These are phyloP conservation scores for Heliamphora pulchella DNA, from an alignment of 179 eudicot species.

Conservation along the genomic window DNA sequence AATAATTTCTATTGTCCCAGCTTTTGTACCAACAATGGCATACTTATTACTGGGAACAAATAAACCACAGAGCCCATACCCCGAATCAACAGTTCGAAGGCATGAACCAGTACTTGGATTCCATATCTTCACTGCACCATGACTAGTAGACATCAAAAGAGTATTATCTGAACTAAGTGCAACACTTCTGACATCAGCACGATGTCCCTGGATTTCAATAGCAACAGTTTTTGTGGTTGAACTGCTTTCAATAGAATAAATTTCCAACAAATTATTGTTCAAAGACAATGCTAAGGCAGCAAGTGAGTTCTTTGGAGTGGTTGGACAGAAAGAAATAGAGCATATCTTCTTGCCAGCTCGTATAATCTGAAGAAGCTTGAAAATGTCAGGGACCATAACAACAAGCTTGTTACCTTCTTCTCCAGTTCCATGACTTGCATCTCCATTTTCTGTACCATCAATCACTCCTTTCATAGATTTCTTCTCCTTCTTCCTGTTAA, in stretches of 20 bases:
- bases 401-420: slow-evolving; percentile 34
- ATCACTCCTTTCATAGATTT: slow-evolving; percentile 41
- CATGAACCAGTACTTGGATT: slow-evolving; percentile 88
- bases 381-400: slow-evolving; percentile 61
- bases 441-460: slow-evolving; percentile 43
- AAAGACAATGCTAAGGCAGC: slow-evolving; percentile 77
- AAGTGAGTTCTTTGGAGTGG: slow-evolving; percentile 47
- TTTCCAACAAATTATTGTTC: slow-evolving; percentile 74
- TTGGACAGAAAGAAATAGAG: slow-evolving; percentile 73
- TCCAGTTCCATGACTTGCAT: slow-evolving; percentile 24
- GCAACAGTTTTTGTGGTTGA: slow-evolving; percentile 44
- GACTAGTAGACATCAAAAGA: slow-evolving; percentile 90
- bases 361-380: slow-evolving; percentile 66
- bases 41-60: slow-evolving; percentile 84
- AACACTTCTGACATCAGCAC: slow-evolving; percentile 90
- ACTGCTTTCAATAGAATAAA: slow-evolving; percentile 50
- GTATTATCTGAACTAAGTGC: slow-evolving; percentile 84
- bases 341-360: slow-evolving; percentile 82
- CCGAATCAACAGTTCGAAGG: slow-evolving; percentile 89
- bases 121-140: slow-evolving; percentile 87
- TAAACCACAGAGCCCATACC: slow-evolving; percentile 78
- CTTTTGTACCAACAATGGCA: slow-evolving; percentile 90
- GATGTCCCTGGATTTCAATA: slow-evolving; percentile 91
- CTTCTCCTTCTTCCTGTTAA: slow-evolving; percentile 77
- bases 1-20: slow-evolving; percentile 70